Conservation (phyloP, 352 stramenopile genomes). For the Peronospora destructor region DNA sequence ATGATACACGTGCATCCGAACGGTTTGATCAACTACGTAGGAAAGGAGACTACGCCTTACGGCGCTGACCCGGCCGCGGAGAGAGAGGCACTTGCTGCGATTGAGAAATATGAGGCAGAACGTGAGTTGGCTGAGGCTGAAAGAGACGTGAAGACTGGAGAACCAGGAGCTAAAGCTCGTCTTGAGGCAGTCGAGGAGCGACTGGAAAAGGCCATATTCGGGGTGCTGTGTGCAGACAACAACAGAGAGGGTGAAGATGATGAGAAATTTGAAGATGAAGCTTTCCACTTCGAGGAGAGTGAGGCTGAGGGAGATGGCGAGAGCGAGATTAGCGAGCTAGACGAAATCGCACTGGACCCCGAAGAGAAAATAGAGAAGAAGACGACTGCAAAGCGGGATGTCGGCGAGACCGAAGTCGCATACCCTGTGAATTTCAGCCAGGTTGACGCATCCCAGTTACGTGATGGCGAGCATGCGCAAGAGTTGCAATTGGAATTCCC, state of each 20-base stretch:
- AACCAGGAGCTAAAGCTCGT: conserved; percentile 38
- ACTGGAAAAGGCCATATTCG: conserved; percentile 70
- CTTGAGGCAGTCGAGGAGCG: conserved; percentile 51
- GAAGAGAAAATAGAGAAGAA: conserved; percentile 33
- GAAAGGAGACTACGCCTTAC: conserved; percentile 76
- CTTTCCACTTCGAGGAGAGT: conserved; percentile 53
- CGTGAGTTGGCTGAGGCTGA: conserved; percentile 54
- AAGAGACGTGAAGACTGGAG: conserved; percentile 37
- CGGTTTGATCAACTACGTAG: conserved; percentile 93
- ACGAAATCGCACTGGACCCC: conserved; percentile 41
- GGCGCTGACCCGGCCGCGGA: conserved; percentile 59
- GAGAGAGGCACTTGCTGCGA: conserved; percentile 43
- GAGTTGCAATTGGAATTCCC: conserved; percentile 53
- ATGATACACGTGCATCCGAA: conserved; percentile 89
- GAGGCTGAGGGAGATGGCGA: conserved; percentile 47
- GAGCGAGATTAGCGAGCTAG: conserved; percentile 37
- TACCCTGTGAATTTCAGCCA: conserved; percentile 73
- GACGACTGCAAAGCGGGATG: conserved; percentile 21
- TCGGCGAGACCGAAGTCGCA: conserved; percentile 48
- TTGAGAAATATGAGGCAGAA: conserved; percentile 62
- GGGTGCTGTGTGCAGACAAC: conserved; percentile 60
- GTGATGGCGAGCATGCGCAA: conserved; percentile 19
- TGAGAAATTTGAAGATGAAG: conserved; percentile 47
- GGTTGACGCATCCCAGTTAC: conserved; percentile 49
- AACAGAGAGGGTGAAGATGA: conserved; percentile 36